These are phyloP conservation scores for Yamadazyma triangularis DNA, from an alignment of 1,139 yeast genomes.

Conservation along the genomic window DNA sequence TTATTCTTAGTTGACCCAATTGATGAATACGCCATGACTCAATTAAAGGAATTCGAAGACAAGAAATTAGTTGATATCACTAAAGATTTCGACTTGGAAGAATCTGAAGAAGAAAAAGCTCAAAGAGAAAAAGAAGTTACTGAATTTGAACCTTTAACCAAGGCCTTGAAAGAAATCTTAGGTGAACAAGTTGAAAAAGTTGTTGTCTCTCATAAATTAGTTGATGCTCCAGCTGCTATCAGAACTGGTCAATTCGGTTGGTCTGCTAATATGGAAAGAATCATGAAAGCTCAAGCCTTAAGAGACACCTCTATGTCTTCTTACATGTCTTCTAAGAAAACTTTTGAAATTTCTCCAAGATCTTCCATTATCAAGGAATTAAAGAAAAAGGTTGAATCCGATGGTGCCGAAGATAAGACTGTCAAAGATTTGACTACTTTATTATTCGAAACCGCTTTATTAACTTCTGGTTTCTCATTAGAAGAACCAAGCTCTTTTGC, in stretches of 20 bases:
- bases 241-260: constrained; percentile 99
- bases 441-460: constrained; percentile 94
- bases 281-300: constrained; percentile 99
- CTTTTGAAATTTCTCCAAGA: constrained; percentile 96
- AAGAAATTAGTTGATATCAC: constrained; percentile 98
- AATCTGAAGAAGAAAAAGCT: constrained; percentile 96
- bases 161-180: constrained; percentile 92
- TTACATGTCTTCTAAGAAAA: constrained; percentile 99
- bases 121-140: constrained; percentile 89
- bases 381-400: constrained; percentile 92
- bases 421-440: constrained; percentile 96
- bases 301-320: constrained; percentile 99
- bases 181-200: constrained; percentile 99
- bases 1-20: constrained; percentile 98
- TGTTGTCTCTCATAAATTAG: constrained; percentile 94
- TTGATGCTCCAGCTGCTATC: constrained; percentile 99
- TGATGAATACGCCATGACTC: constrained; percentile 99
- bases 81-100: constrained; percentile 98
- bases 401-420: constrained; percentile 97
- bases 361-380: constrained; percentile 94
- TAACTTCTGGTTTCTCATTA: constrained; percentile 97
- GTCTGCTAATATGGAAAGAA: constrained; percentile 99
- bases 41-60: constrained; percentile 98
- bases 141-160: constrained; percentile 90
- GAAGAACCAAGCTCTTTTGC: constrained; percentile 99